Base-by-base conservation (phyloP, 164 flowering plant genomes). In the Saururus chinensis region DNA sequence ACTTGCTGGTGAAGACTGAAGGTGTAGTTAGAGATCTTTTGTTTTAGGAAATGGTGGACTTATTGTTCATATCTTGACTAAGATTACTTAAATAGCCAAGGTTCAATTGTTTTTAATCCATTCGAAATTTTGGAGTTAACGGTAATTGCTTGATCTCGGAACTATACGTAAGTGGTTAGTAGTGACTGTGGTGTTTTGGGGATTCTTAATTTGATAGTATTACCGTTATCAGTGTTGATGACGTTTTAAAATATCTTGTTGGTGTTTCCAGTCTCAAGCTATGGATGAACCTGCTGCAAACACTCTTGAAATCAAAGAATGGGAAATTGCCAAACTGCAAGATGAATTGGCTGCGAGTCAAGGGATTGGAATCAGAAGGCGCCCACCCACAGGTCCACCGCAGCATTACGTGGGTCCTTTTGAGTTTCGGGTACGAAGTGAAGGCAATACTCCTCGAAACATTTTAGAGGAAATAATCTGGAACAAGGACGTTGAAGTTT, bases 381-480 rank as follows among this genome's bases (percentile, higher is more conserved):
- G 87, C 41, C 93, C 91, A 4, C 78, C 88, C 0, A 79, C 89
- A 1, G 93, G 89, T 5, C 96, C 96, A 17, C 97, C 99, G 40
- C 64, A 60, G 71, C 89, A 87, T 64, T 85, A 87, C 67, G 92
- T 85, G 20, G 98, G 98, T 17, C 96, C 95, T 40, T 90, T 93
- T 53, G 84, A 93, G 80, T 87, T 87, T 48, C 75, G 81, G 23
- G 51, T 85, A 41, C 88, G 88, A 70, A 88, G 80, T 71, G 96
- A 83, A 68, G 97, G 88, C 9, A 84, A 83, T 49, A 82, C 92
- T 68, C 97, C 99, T 57, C 85, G 93, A 10, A 93, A 93, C 69
- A 93, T 93, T 62, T 75, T 90, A 25, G 99, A 93, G 77, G 95
- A 93, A 59, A 93, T 90, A n/a, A 53, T 93, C 21, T 93, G 99